Base-by-base conservation (phyloP, 1,139 yeast genomes). In the Yamadazyma pseudoaaseri region DNA sequence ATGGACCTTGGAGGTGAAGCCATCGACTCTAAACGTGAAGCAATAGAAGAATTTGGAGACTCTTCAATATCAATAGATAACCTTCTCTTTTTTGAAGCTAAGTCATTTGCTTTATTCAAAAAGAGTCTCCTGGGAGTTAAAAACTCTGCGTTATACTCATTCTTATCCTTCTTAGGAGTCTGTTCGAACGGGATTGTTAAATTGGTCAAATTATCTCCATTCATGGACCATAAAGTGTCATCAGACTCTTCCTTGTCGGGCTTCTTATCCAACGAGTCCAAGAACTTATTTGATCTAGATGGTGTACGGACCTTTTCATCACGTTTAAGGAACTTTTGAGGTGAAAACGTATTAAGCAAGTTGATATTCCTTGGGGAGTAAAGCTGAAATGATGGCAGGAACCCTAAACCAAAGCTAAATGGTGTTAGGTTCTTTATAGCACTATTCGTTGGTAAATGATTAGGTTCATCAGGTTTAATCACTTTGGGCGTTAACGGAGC, bases 331-430 rank as follows among this genome's bases (percentile, higher is more conserved):
- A 65, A 58, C 32, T 61, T 47, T 35, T 60, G 67, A 1, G 73
- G 73, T n/a, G 72, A 64, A 10, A 62, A 51, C 3, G 60, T 43
- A 34, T 52, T 48, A 20, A 60, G 29, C 27, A 43, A 30, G 30
- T 39, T 47, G 27, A 52, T 24, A 34, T 51, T 54, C 31, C 61
- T 37, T 1, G 74, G 73, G 4, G 72, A 60, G 34, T 59, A 55
- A 44, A 68, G 63, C 30, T 58, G 64, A 46, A 68, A 66, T 5
- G 71, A 62, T 3, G 75, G 74, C 70, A 64, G 70, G 41, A 68
- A 65, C 27, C 64, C 65, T 22, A 68, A 45, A 5, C 73, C 71
- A 44, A 68, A 65, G 24, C 66, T 56, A 45, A 62, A 66, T 1
- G 73, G 70, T 9, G 70, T 62, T 26, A 29, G 17, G n/a, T 28